These are phyloP conservation scores for Biscogniauxia mediterranea DNA, from an alignment of 2,329 filamentous ascomycete species.

Conservation along the genomic window DNA sequence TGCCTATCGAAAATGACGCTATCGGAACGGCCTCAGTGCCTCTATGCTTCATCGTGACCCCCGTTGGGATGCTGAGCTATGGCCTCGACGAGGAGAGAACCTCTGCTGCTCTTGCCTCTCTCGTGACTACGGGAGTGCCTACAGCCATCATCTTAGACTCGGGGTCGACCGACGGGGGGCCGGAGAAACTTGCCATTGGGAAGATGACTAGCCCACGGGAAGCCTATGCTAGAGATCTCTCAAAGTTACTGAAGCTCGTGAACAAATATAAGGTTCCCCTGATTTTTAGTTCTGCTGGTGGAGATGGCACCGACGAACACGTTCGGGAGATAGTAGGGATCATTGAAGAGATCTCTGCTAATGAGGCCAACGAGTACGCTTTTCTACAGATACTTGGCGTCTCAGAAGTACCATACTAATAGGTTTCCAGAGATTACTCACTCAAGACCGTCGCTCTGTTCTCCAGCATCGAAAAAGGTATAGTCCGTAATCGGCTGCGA, in stretches of 20 bases:
- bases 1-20: background rate
- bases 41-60: slow-evolving; percentile 43
- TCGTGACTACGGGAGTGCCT: slow-evolving; percentile 26
- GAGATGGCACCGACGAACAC: slow-evolving; percentile 46
- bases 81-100: slow-evolving; percentile 40
- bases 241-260: slow-evolving; percentile 36
- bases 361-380: slow-evolving; percentile 24
- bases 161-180: slow-evolving; percentile 37
- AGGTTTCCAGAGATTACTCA: slow-evolving; percentile 15
- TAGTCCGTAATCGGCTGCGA: slow-evolving; percentile 5
- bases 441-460: slow-evolving; percentile 40
- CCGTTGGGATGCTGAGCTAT: slow-evolving; percentile 50
- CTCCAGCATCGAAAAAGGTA: slow-evolving; percentile 36
- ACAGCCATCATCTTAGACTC: slow-evolving; percentile 36
- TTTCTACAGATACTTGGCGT: background rate
- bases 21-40: slow-evolving; percentile 7
- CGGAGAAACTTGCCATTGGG: slow-evolving; percentile 41
- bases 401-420: background rate
- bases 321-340: slow-evolving; percentile 41
- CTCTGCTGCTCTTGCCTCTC: slow-evolving; percentile 20
- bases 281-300: slow-evolving; percentile 45
- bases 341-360: slow-evolving; percentile 34
- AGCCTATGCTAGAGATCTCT: slow-evolving; percentile 43
- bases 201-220: slow-evolving; percentile 39
- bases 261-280: slow-evolving; percentile 37